Conservation (phyloP, 208 protist species). For the Zelonia costaricensis region DNA sequence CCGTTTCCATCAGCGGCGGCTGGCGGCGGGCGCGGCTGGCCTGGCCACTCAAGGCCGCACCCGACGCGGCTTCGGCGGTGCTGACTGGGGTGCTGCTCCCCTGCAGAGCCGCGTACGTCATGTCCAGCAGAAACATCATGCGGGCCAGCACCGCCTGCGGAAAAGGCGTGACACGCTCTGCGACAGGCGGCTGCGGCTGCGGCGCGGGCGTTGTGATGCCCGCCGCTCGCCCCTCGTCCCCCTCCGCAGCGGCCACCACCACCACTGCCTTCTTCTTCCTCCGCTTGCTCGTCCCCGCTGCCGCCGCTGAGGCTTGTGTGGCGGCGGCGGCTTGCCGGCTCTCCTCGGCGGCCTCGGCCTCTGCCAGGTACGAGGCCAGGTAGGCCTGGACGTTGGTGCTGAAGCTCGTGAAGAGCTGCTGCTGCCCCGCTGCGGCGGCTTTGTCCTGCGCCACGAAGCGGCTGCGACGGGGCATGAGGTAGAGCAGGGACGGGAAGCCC, state of each 20-base stretch:
- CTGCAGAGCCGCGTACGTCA: constrained; percentile 36
- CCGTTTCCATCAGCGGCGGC: constrained; percentile 24
- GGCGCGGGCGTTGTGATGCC: background rate
- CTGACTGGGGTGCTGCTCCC: background rate
- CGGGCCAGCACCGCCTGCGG: constrained; percentile 27
- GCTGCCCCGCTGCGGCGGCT: constrained; percentile 23
- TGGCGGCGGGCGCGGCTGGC: background rate
- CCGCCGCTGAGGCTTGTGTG: background rate
- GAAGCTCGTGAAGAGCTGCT: constrained; percentile 26
- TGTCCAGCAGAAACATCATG: constrained; percentile 39
- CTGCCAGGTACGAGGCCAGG: constrained; percentile 6
- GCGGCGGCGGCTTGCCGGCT: too few species aligned
- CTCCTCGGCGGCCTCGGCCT: constrained; percentile 9
- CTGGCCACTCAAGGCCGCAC: background rate
- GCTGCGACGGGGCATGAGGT: constrained; percentile 39
- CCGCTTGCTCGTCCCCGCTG: background rate
- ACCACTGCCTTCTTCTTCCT: background rate
- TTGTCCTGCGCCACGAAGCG: constrained; percentile 23
- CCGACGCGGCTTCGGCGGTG: too few species aligned
- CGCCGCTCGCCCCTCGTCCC: background rate
- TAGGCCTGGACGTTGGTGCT: constrained; percentile 27
- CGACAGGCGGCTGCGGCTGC: background rate
- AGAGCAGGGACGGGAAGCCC: constrained; percentile 48
- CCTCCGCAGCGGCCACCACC: background rate
- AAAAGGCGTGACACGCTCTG: constrained; percentile 31